Conservation (phyloP, 192 early-diverging fungal species). For the Coemansia sp. region DNA sequence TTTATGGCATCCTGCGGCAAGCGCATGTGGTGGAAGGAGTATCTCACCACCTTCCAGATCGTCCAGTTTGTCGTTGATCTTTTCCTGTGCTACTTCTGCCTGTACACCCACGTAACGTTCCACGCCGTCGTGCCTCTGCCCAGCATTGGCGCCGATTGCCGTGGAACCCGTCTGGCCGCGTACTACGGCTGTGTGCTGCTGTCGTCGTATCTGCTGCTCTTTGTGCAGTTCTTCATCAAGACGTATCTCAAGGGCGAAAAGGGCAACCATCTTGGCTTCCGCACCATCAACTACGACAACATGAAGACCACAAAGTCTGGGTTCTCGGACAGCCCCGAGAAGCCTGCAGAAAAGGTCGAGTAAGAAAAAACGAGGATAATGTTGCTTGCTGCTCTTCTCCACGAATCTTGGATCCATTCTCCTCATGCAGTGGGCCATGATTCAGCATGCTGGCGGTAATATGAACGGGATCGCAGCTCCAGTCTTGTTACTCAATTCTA, state of each 20-base stretch:
- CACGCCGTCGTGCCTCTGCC: constrained; percentile 65
- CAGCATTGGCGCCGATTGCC: constrained; percentile 69
- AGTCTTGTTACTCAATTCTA: neutral
- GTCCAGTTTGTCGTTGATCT: constrained; percentile 89
- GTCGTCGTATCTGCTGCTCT: constrained; percentile 79
- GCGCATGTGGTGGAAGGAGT: constrained; percentile 91
- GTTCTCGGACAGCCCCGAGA: constrained; percentile 15
- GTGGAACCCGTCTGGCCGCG: constrained; percentile 74
- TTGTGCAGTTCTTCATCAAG: constrained; percentile 87
- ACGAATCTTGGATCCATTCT: no score
- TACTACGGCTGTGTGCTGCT: constrained; percentile 77
- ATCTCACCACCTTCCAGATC: constrained; percentile 91
- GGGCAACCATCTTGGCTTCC: constrained; percentile 50
- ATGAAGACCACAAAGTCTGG: constrained; percentile 27
- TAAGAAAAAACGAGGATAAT: neutral
- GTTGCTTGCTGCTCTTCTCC: no score
- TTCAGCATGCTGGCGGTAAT: no score
- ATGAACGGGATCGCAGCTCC: neutral
- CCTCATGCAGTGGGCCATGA: no score
- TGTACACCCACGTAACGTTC: constrained; percentile 76
- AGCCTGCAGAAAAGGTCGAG: constrained; percentile 26
- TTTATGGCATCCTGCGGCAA: constrained; percentile 77
- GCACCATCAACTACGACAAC: constrained; percentile 50
- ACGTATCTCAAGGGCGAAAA: constrained; percentile 67
- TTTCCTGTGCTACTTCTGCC: constrained; percentile 78